phyloP scores from a whole-genome alignment of 2,329 filamentous ascomycete species.

The Epichloe baconii region DNA sequence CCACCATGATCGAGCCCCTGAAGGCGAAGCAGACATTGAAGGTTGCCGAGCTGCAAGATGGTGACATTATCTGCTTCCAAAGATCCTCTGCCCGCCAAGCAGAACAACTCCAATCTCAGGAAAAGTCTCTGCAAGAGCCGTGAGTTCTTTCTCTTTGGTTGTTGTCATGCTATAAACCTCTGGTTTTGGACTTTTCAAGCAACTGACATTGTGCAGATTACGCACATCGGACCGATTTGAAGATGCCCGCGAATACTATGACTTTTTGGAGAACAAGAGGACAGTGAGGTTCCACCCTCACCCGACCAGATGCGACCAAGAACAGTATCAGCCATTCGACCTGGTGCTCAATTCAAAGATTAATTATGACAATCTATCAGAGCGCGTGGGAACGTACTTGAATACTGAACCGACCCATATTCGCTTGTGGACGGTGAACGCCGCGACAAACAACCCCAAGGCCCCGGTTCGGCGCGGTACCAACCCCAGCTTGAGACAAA shows the following conservation, averaged over 20 bases:
- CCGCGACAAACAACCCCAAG: slow-evolving; percentile 64
- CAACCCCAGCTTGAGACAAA: slow-evolving; percentile 60
- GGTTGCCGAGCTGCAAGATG: slow-evolving; percentile 88
- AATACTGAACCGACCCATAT: slow-evolving; percentile 72
- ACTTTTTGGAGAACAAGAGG: slow-evolving; percentile 78
- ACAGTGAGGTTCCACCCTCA: slow-evolving; percentile 66
- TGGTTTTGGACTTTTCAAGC: neutral
- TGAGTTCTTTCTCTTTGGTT: slow-evolving; percentile 10
- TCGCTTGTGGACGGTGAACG: slow-evolving; percentile 79
- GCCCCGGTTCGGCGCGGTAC: slow-evolving; percentile 58
- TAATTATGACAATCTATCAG: slow-evolving; percentile 74
- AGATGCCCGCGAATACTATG: slow-evolving; percentile 80
- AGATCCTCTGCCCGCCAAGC: slow-evolving; percentile 39
- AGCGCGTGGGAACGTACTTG: slow-evolving; percentile 69
- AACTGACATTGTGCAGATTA: slow-evolving; percentile 6
- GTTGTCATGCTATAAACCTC: neutral
- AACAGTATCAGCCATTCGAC: slow-evolving; percentile 54
- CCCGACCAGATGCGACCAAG: slow-evolving; percentile 39
- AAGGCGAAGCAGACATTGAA: slow-evolving; percentile 84
- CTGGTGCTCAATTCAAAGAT: slow-evolving; percentile 78
- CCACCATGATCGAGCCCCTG: slow-evolving; percentile 89
- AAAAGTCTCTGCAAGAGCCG: slow-evolving; percentile 19
- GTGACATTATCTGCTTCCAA: slow-evolving; percentile 94
- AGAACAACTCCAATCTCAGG: slow-evolving; percentile 16
- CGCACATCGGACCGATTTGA: slow-evolving; percentile 38